A percentile compares a stretch with the other conserved stretches of the same genome.
These are phyloP conservation scores for Cadophora sp. DNA, from an alignment of 2,329 filamentous ascomycete genomes.

Conservation along the genomic window DNA sequence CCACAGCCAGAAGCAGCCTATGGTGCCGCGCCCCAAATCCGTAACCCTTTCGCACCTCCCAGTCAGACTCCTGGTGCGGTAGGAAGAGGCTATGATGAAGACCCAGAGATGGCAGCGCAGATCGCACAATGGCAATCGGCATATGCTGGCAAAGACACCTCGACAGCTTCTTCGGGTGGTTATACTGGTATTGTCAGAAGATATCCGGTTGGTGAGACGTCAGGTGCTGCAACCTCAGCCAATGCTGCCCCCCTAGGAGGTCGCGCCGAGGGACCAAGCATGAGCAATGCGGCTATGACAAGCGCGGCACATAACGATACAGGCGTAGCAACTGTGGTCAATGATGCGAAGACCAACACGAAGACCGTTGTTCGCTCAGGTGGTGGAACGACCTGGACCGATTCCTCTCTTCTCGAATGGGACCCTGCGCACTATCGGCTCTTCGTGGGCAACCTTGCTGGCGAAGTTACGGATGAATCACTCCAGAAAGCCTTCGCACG, in stretches of 20 bases:
- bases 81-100: slow-evolving; percentile 54
- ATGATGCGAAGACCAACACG: slow-evolving; percentile 62
- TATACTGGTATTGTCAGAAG: slow-evolving; percentile 44
- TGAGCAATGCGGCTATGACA: slow-evolving; percentile 75
- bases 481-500: slow-evolving; percentile 91
- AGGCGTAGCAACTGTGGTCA: slow-evolving; percentile 50
- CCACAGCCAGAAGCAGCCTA: slow-evolving; percentile 48
- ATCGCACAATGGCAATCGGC: slow-evolving; percentile 96
- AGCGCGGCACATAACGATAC: slow-evolving; percentile 55
- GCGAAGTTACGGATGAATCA: slow-evolving; percentile 96
- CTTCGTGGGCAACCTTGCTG: slow-evolving; percentile 95
- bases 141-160: slow-evolving; percentile 71
- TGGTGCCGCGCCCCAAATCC: slow-evolving; percentile 69
- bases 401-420: slow-evolving; percentile 90
- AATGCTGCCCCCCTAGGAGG: slow-evolving; percentile 53
- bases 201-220: slow-evolving; percentile 49
- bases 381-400: slow-evolving; percentile 92
- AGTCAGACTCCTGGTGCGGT: slow-evolving; percentile 46
- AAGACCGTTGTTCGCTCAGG: slow-evolving; percentile 90
- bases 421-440: slow-evolving; percentile 92
- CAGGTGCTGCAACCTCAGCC: slow-evolving; percentile 52
- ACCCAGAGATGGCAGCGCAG: slow-evolving; percentile 87
- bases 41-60: slow-evolving; percentile 79
- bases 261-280: slow-evolving; percentile 61
- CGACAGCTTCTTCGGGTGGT: slow-evolving; percentile 41